These are phyloP conservation scores for Diaporthe sp. DNA, from an alignment of 2,329 filamentous ascomycete species.

Conservation along the genomic window DNA sequence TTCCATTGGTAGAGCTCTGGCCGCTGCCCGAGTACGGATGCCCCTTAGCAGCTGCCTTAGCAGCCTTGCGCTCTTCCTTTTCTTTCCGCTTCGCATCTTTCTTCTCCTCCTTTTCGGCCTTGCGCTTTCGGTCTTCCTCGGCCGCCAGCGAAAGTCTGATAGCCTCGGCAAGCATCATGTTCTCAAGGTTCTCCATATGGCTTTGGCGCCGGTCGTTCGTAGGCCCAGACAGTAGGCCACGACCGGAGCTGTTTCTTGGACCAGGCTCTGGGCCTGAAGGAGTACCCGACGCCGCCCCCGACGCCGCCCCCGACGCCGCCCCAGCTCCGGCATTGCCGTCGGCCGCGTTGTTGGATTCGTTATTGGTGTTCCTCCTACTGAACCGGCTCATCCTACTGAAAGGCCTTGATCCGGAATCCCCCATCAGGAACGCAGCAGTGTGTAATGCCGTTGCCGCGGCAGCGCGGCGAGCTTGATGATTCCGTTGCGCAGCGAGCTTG, in stretches of 20 bases:
- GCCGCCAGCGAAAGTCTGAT: slow-evolving; percentile 91
- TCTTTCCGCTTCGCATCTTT: slow-evolving; percentile 90
- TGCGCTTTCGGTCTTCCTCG: slow-evolving; percentile 92
- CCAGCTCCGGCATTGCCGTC: slow-evolving; percentile 47
- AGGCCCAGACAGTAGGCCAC: slow-evolving; percentile 43
- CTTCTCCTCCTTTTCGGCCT: slow-evolving; percentile 82
- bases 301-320: slow-evolving; percentile 45
- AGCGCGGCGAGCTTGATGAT: slow-evolving; percentile 86
- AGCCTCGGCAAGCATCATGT: slow-evolving; percentile 99
- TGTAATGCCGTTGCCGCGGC: slow-evolving; percentile 95
- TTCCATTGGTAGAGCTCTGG: slow-evolving; percentile 70
- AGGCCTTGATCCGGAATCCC: slow-evolving; percentile 69
- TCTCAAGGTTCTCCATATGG: slow-evolving; percentile 90
- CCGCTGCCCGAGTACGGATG: slow-evolving; percentile 56
- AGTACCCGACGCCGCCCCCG: slow-evolving; percentile 41
- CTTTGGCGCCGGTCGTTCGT: slow-evolving; percentile 52
- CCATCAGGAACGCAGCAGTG: slow-evolving; percentile 93
- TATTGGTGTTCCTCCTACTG: slow-evolving; percentile 66
- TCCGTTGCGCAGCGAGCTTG: slow-evolving; percentile 87
- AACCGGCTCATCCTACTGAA: slow-evolving; percentile 68
- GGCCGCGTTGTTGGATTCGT: slow-evolving; percentile 50
- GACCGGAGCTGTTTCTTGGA: slow-evolving; percentile 50
- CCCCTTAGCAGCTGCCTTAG: slow-evolving; percentile 71
- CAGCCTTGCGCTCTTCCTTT: slow-evolving; percentile 85
- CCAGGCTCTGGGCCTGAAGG: slow-evolving; percentile 52